A percentile compares a stretch with the other conserved stretches of the same genome.
Evolutionary conservation across 805 yeast genomes (phyloP).

Genomic region (Kazachstania africana): DNA sequence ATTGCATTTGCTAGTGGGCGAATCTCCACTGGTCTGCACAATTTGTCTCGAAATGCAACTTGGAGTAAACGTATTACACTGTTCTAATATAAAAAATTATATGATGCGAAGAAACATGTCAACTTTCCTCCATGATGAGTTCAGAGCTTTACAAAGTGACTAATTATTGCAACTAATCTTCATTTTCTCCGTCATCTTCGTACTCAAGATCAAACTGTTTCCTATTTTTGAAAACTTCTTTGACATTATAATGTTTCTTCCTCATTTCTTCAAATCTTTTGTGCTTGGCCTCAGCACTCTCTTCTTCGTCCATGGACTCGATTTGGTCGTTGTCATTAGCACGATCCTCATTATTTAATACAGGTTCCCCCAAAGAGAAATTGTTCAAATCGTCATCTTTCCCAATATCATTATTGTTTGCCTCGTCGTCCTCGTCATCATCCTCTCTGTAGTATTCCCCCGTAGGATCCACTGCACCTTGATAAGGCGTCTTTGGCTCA

Average conservation of each 20-base stretch:
- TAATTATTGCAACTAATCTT: too few species aligned
- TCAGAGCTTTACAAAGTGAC: too few species aligned
- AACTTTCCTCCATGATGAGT: too few species aligned
- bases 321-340: constrained; percentile 20
- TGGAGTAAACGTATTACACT: too few species aligned
- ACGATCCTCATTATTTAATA: constrained; percentile 28
- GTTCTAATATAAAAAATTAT: too few species aligned
- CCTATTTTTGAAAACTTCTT: constrained; percentile 27
- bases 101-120: too few species aligned
- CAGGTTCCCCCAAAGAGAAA: constrained; percentile 49
- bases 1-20: too few species aligned
- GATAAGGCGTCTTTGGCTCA: constrained; percentile 93
- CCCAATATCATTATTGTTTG: constrained; percentile 39
- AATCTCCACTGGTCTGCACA: too few species aligned
- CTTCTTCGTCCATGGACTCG: constrained; percentile 29
- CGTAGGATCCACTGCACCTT: constrained; percentile 74
- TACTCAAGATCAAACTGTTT: too few species aligned
- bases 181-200: too few species aligned
- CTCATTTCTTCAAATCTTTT: constrained; percentile 64
- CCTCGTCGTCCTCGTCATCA: constrained; percentile 39
- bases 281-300: constrained; percentile 50
- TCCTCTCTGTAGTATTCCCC: constrained; percentile 71
- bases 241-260: constrained; percentile 65
- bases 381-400: constrained; percentile 34
- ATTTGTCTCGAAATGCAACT: too few species aligned